These are phyloP conservation scores for Phaeodactylum tricornutum DNA, from an alignment of 108 stramenopile species.

Conservation along the genomic window DNA sequence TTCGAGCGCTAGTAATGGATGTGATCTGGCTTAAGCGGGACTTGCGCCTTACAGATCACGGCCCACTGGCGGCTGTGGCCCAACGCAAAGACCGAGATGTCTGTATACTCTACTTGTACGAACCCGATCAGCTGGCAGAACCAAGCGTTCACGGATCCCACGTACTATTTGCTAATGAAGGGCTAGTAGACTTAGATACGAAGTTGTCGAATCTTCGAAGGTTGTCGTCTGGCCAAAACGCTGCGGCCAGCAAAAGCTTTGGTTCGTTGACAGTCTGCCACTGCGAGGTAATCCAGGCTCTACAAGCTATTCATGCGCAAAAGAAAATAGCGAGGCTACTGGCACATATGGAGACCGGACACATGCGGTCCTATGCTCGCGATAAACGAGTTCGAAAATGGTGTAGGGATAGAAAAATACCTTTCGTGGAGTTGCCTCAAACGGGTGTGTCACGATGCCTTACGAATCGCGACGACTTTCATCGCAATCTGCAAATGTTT, in stretches of 20 bases:
- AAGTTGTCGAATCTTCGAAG: too few species aligned
- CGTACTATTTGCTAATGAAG: slow-evolving; percentile 50
- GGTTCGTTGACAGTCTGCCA: slow-evolving; percentile 45
- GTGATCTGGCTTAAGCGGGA: slow-evolving; percentile 67
- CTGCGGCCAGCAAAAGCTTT: too few species aligned
- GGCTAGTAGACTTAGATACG: slow-evolving; percentile 47
- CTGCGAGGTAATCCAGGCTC: slow-evolving; percentile 25
- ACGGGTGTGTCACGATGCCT: slow-evolving; percentile 54
- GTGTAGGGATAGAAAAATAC: slow-evolving; percentile 33
- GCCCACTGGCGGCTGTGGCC: slow-evolving; percentile 33
- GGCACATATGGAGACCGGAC: slow-evolving; percentile 59
- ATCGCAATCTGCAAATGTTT: slow-evolving; percentile 30
- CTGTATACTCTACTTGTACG: slow-evolving; percentile 49
- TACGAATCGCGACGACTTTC: slow-evolving; percentile 42
- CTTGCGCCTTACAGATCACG: slow-evolving; percentile 54
- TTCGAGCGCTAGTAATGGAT: too few species aligned
- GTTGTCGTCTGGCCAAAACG: too few species aligned
- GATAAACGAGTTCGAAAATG: slow-evolving; percentile 51
- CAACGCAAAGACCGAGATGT: slow-evolving; percentile 17
- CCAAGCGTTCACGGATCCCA: slow-evolving; percentile 65
- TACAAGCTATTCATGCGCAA: slow-evolving; percentile 30
- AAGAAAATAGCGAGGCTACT: slow-evolving; percentile 37
- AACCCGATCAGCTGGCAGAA: slow-evolving; percentile 56
- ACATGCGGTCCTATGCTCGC: slow-evolving; percentile 47
- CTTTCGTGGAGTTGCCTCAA: slow-evolving; percentile 44